Evolutionary conservation across 2,329 filamentous ascomycete species (phyloP), one percentile per base, ranked within the genome.

Genomic region (Fusarium cyanostomum): DNA sequence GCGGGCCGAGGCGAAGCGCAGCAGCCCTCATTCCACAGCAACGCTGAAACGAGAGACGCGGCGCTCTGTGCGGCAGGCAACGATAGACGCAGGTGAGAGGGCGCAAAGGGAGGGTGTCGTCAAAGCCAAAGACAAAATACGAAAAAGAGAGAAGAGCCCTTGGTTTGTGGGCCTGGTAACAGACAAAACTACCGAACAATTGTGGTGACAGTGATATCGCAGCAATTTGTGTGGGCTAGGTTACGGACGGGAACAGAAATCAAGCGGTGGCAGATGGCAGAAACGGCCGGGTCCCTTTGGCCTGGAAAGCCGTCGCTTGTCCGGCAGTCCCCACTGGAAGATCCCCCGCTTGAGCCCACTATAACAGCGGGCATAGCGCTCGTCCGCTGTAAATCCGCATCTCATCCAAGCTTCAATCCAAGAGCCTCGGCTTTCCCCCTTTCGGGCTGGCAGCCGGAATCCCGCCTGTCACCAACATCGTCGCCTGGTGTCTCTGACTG

Each of bases 211-310:
- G 41, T 18, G 37, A 44, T 50, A 53, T 46, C 43, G 8, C 43
- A 34, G 52, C 49, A 34, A 33, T 64, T 68, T 66, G 56, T 68
- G 66, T 66, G 61, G 64, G 59, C 56, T 55, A 51, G 52, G 56
- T 55, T 26, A 52, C 54, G 45, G 24, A 30, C 28, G 66, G 65
- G 55, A 55, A 72, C 21, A 21, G 21, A 71, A 67, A 62, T 64
- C 62, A 43, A 59, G 73, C 73, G 73, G 73, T 74, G 57, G 43
- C 16, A 2, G 3, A 1, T 8, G 74, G 74, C 74, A 75, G 64
- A 70, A 73, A 62, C 7, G 49, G n/a, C n/a, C n/a, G n/a, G n/a
- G 34, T 49, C 43, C 51, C 52, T 58, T 38, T n/a, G 27, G n/a
- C 18, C 16, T 30, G 46, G 41, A 50, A 62, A 56, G 56, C 56